Conservation (phyloP, 768 basidiomycete species). For the Russula vinacea region DNA sequence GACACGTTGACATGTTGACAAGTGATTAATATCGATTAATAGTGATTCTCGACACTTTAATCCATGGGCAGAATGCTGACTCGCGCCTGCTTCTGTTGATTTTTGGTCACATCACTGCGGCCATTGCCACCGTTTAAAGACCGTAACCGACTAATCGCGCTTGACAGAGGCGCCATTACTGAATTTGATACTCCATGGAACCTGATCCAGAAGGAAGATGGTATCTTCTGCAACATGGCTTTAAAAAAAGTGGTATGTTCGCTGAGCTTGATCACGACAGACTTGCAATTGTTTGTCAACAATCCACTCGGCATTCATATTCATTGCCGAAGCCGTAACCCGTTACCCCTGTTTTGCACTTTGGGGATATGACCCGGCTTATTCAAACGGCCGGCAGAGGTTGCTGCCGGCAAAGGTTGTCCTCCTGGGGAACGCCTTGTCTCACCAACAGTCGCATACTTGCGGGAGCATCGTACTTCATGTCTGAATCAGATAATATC, state of each 20-base stretch:
- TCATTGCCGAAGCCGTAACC: too few relatives aligned
- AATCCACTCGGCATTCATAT: too few relatives aligned
- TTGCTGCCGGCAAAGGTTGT: too few relatives aligned
- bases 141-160: conserved; percentile 81
- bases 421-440: too few relatives aligned
- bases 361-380: too few relatives aligned
- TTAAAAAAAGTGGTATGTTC: conserved; percentile 63
- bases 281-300: too few relatives aligned
- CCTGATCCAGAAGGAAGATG: conserved; percentile 46
- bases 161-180: conserved; percentile 60
- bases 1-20: conserved; percentile 74
- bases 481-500: not conserved
- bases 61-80: conserved; percentile 12
- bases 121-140: too few relatives aligned
- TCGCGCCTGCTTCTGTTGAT: conserved; percentile 19
- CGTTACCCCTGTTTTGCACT: too few relatives aligned
- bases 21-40: too few relatives aligned
- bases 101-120: conserved; percentile 66
- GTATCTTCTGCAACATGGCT: conserved; percentile 53
- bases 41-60: conserved; percentile 44
- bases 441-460: too few relatives aligned
- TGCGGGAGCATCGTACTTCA: not conserved
- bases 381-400: too few relatives aligned
- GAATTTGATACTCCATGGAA: conserved; percentile 54
- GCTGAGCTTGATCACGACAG: conserved; percentile 62